These are phyloP conservation scores for Penstemon davidsonii DNA, from an alignment of 257 asterid genomes.

Conservation along the genomic window DNA sequence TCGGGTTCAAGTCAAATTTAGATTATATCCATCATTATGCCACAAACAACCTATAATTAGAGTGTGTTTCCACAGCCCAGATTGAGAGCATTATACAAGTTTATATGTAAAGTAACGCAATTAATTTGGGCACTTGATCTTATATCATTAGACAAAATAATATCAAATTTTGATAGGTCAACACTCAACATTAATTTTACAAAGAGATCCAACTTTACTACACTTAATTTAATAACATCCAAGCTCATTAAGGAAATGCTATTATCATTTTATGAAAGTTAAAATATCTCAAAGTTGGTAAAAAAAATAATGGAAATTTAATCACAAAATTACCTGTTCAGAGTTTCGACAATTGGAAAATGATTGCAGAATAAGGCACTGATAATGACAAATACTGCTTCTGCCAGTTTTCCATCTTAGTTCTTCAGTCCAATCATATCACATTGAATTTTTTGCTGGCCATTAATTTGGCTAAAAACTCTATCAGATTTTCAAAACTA, in stretches of 20 bases:
- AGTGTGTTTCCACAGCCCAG: too few species aligned
- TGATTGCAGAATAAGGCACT: not conserved
- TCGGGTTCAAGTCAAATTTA: too few species aligned
- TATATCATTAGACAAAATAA: too few species aligned
- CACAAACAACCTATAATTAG: too few species aligned
- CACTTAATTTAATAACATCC: constrained; percentile 1
- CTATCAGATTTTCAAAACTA: not conserved
- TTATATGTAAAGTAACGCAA: too few species aligned
- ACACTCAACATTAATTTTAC: constrained; percentile 33
- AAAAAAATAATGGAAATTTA: not conserved
- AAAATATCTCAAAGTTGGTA: not conserved
- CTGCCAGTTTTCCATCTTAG: constrained; percentile 13
- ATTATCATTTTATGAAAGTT: constrained; percentile 11
- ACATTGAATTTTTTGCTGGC: constrained; percentile 15
- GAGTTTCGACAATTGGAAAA: not conserved
- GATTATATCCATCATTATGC: too few species aligned
- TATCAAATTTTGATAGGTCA: not conserved
- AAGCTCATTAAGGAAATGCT: constrained; percentile 8
- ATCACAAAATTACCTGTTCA: constrained; percentile 1
- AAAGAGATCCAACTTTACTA: constrained; percentile 34
- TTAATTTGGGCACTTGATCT: too few species aligned
- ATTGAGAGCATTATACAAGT: too few species aligned
- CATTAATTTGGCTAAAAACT: not conserved
- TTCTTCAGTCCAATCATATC: not conserved
- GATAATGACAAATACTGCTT: not conserved